Evolutionary conservation across 768 basidiomycete genomes (phyloP), one percentile per base, ranked within the genome.

Genomic region (Calvatia gigantea): DNA sequence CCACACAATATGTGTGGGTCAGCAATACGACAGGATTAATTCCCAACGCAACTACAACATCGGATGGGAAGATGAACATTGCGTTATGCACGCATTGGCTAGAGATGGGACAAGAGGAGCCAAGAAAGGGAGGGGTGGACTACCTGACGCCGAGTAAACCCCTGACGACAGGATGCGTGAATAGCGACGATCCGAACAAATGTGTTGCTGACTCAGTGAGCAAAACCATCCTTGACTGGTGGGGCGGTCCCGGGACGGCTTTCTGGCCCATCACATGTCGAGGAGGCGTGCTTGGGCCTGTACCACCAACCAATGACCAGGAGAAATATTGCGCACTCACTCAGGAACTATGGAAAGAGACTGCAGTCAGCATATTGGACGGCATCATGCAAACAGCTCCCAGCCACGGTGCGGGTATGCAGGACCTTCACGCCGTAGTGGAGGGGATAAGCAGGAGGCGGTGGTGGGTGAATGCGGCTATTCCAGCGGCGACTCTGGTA

Each of bases 201-300:
- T 64, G 63, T 27, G 59, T 59, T 28, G 54, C 61, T 9, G 61
- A 60, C 31, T 58, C 63, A 23, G 63, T 64, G 25, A 62, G 51
- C 23, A 62, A 64, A 17, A 55, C 63, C 4, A 62, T 64, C 29
- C 47, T 64, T 4, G 49, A 33, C 37, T 64, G 63, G 63, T 64
- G 63, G 61, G 63, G 61, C 9, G 61, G 62, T 3, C 14, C 27
- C 9, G 63, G 59, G 14, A 56, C 53, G 4, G 28, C 63, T 12
- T 53, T 60, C 28, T 62, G 61, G 61, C 51, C 47, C 14, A 35
- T 64, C 8, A 46, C 37, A 8, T 64, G 63, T 39, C 38, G 63
- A 19, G 63, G 63, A 3, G 59, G 59, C 4, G 57, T 64, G n/a
- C 33, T 64, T 5, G 63, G 63, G 1, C 63, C 63, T 1, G 17